Conservation (phyloP, 805 yeast genomes). For the Metschnikowia drakensbergensis region DNA sequence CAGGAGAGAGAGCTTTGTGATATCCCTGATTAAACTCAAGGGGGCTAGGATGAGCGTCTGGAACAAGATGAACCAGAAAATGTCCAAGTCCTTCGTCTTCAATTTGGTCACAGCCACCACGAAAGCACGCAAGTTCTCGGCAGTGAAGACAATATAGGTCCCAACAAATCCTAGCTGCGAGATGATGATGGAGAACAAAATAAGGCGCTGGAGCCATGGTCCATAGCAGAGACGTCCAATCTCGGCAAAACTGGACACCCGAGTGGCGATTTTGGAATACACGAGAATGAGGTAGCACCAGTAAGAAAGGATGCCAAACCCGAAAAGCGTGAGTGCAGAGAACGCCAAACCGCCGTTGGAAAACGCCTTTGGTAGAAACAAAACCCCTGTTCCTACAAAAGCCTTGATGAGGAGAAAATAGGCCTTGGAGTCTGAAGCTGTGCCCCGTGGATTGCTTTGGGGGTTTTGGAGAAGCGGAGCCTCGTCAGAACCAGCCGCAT, state of each 20-base stretch:
- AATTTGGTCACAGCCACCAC: constrained; percentile 45
- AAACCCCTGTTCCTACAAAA: constrained; percentile 73
- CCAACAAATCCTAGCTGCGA: constrained; percentile 81
- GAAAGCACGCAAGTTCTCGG: constrained; percentile 68
- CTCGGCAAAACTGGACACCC: constrained; percentile 75
- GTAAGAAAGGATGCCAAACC: constrained; percentile 67
- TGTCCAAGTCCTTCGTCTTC: constrained; percentile 36
- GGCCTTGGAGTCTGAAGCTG: constrained; percentile 70
- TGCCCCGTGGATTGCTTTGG: constrained; percentile 38
- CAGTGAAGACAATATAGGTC: constrained; percentile 75
- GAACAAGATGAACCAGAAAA: constrained; percentile 44
- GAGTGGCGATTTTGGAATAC: constrained; percentile 52
- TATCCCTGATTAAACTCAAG: constrained; percentile 67
- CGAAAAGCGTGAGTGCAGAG: constrained; percentile 47
- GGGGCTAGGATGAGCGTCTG: constrained; percentile 64
- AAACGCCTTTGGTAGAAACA: constrained; percentile 67
- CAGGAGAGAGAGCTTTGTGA: constrained; percentile 67
- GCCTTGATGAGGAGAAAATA: constrained; percentile 69
- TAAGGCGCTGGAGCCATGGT: constrained; percentile 57
- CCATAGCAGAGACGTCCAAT: constrained; percentile 67
- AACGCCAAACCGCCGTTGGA: constrained; percentile 68
- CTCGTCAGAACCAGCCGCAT: constrained; percentile 27
- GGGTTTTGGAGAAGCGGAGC: constrained; percentile 27
- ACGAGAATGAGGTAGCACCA: constrained; percentile 75
- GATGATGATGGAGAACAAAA: constrained; percentile 58